Conservation (phyloP, 2,329 filamentous ascomycete genomes). For the Chaetomiaceae sp. region DNA sequence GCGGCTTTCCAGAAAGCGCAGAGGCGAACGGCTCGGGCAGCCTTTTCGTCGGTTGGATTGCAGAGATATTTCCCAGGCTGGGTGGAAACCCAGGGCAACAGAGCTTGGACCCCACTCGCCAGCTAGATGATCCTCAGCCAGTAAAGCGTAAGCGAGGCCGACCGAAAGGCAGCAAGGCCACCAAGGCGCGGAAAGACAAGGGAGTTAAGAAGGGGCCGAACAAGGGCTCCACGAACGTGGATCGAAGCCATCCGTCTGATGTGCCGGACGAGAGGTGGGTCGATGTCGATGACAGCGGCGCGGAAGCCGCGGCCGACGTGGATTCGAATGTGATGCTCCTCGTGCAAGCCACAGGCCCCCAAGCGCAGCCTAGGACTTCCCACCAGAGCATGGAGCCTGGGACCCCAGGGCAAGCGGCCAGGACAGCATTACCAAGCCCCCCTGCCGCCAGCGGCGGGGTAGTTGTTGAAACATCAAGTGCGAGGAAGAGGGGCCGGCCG, state of each 20-base stretch:
- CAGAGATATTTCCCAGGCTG: constrained; percentile 56
- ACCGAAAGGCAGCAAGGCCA: constrained; percentile 54
- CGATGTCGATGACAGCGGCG: constrained; percentile 39
- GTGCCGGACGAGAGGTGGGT: constrained; percentile 41
- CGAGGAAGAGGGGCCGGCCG: constrained; percentile 44
- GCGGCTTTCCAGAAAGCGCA: constrained; percentile 52
- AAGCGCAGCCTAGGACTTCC: constrained; percentile 4
- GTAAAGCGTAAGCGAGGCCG: constrained; percentile 48
- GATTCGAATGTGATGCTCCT: constrained; percentile 25
- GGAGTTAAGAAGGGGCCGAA: constrained; percentile 45
- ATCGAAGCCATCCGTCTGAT: constrained; percentile 2
- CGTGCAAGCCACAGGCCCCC: constrained; percentile 18
- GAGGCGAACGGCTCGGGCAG: constrained; percentile 54
- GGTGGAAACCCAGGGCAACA: constrained; percentile 24
- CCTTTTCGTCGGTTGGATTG: constrained; percentile 57
- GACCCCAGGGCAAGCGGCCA: constrained; percentile 4
- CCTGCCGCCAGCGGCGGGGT: not conserved
- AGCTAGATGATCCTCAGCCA: constrained; percentile 18
- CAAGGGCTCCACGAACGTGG: constrained; percentile 16
- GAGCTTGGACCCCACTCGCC: constrained; percentile 27
- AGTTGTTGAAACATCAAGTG: constrained; percentile 23
- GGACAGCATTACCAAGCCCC: constrained; percentile 17
- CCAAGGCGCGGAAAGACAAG: constrained; percentile 46
- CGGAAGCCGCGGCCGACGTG: constrained; percentile 22
- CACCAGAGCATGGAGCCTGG: not conserved